Base-by-base conservation (phyloP, 352 stramenopile genomes). In the Phytophthora hibernalis region DNA sequence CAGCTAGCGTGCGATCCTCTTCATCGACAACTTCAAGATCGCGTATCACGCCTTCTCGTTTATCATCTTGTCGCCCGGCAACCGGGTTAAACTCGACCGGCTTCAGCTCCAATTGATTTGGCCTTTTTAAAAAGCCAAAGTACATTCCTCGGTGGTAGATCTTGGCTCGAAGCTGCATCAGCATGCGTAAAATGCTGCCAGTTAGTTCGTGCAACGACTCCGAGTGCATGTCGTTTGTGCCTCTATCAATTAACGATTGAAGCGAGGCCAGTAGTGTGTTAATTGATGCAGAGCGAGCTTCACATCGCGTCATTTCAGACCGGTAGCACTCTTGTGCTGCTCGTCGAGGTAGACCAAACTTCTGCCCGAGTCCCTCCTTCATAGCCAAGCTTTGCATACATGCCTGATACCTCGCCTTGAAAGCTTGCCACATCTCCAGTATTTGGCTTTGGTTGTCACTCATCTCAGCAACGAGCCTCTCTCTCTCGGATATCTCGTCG, bases 361-460 rank as follows among this genome's bases (percentile, higher is more conserved):
- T 97, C 65, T 92, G 89, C 0, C 91, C 91, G 0, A 98, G 72
- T 0, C 92, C 91, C 63, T 97, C 89, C 51, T 89, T 87, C 74
- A 98, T 92, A 15, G 85, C 93, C 44, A 98, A 65, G 35, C 65
- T 86, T 57, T 95, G 89, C 18, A 92, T 61, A 49, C 82, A 95
- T n/a, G 47, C 24, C 28, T 94, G 82, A 64, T 91, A 89, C 18
- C 87, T 76, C 8, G 59, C 47, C 53, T 94, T 88, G 74, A 97
- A 97, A 5, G 67, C 44, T 26, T 80, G 52, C 18, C 63, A 78
- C 20, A 74, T 61, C 11, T 59, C 65, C n/a, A 84, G 15, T 0
- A 88, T 47, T n/a, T 67, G 24, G 8, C 33, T 35, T 21, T 88
- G 76, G 7, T 52, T 69, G 20, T 66, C 63, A 16, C 70, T 61